phyloP scores from a whole-genome alignment of 2,329 filamentous ascomycete species.

The Colletotrichum godetiae region DNA sequence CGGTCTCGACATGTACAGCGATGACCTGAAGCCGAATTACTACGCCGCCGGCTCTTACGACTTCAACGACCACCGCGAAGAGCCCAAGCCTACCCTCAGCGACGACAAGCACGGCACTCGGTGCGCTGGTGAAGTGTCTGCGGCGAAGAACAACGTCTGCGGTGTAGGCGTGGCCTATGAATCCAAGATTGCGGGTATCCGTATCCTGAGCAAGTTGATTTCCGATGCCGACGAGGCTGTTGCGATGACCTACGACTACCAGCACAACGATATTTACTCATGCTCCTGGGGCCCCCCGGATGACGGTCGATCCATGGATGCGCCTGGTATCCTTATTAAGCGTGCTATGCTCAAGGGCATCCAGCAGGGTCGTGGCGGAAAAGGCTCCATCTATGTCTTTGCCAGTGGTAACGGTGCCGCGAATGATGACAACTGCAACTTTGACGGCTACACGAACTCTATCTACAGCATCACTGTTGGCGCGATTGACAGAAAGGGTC shows the following conservation, averaged over 20 bases:
- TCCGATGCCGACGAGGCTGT: conserved; percentile 92
- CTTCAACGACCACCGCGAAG: conserved; percentile 86
- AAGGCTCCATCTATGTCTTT: conserved; percentile 95
- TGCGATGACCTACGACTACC: conserved; percentile 91
- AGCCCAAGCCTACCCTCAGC: conserved; percentile 83
- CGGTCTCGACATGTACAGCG: conserved; percentile 94
- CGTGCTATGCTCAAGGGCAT: conserved; percentile 92
- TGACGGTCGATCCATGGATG: conserved; percentile 94
- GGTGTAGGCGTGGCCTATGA: conserved; percentile 97
- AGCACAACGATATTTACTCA: conserved; percentile 96
- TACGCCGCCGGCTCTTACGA: conserved; percentile 94
- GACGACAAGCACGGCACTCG: conserved; percentile 94
- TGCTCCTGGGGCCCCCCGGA: conserved; percentile 99
- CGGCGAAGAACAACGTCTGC: conserved; percentile 91
- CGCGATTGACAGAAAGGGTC: conserved; percentile 85
- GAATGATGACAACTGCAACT: conserved; percentile 96
- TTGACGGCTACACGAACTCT: conserved; percentile 99
- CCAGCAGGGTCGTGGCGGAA: conserved; percentile 84
- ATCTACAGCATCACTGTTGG: conserved; percentile 99
- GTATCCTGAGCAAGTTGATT: conserved; percentile 91
- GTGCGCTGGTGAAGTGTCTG: conserved; percentile 93
- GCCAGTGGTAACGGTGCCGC: conserved; percentile 93
- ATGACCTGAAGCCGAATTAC: conserved; percentile 93
- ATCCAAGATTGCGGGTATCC: conserved; percentile 88
- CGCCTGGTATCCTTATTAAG: conserved; percentile 87